Base-by-base conservation (phyloP, 352 stramenopile genomes). In the Globisporangium nodosum region DNA sequence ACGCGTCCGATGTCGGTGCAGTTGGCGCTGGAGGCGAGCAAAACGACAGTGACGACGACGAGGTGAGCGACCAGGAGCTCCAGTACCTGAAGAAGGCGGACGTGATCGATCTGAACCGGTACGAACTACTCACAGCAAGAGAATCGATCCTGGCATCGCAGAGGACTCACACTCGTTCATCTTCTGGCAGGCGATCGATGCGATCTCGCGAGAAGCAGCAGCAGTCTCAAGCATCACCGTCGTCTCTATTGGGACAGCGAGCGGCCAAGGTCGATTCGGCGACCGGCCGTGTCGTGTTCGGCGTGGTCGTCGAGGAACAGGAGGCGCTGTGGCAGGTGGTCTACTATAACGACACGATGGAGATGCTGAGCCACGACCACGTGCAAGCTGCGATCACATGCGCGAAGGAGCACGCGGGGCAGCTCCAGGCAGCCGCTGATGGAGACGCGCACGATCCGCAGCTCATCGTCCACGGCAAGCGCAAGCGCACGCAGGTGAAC, bases 401-500 rank as follows among this genome's bases (percentile, higher is more conserved):
- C 16, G 81, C 78, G 20, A 58, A 39, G 1, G 18, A 73, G 5
- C 52, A 72, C 2, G 6, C 40, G 7, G 13, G 2, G 3, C 47
- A 51, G 1, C 47, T 12, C 47, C 3, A 51, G 4, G 46, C 21
- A 35, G 21, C 46, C 24, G 18, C 49, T 16, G 46, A 65, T 30
- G 54, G 42, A 4, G 58, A 73, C 18, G 66, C 56, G 8, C 56
- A 67, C 4, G 66, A 86, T 57, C 31, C 50, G 2, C 66, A 60
- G 4, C 58, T 89, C 40, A 88, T 92, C 56, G 35, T 92, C 4
- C 65, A 70, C 21, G 78, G 83, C 49, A 95, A 95, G 60, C 79
- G 85, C 43, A 91, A 92, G 70, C 79, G 85, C 18, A 87, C 69
- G 16, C 67, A 74, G 3, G 85, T 95, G 15, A 73, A 95, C 68